A percentile compares a stretch with the other conserved stretches of the same genome.
Evolutionary conservation across 108 stramenopile genomes (phyloP).

Genomic region (Skeletonema grethae): DNA sequence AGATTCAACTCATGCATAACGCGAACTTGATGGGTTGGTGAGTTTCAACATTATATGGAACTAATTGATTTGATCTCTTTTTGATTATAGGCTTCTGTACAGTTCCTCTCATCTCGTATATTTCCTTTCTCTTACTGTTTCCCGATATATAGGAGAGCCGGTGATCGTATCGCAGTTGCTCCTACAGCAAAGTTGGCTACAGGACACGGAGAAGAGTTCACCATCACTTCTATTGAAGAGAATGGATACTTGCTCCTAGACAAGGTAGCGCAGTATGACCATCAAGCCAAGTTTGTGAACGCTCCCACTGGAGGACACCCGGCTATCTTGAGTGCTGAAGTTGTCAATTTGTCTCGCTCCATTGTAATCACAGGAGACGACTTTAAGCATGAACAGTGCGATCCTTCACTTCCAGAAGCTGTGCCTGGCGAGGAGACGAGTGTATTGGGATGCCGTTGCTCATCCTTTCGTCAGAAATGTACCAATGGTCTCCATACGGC

Average conservation of each 20-base stretch:
- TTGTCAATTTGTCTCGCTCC: conserved; percentile 58
- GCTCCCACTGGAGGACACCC: background rate
- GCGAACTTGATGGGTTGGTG: conserved; percentile 60
- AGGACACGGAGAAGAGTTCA: conserved; percentile 53
- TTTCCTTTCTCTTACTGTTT: background rate
- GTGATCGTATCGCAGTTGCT: conserved; percentile 63
- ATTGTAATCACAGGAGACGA: conserved; percentile 67
- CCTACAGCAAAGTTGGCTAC: conserved; percentile 42
- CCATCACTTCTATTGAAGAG: conserved; percentile 35
- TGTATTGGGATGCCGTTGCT: conserved; percentile 45
- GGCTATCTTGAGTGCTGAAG: conserved; percentile 56
- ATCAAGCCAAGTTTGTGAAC: conserved; percentile 40
- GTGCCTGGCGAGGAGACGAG: conserved; percentile 44
- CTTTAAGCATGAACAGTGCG: conserved; percentile 54
- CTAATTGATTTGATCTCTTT: no score
- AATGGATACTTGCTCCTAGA: conserved; percentile 48
- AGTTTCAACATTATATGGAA: background rate
- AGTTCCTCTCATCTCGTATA: background rate
- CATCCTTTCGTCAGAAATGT: conserved; percentile 48
- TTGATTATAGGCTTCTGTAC: no score
- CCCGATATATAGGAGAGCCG: conserved; percentile 18
- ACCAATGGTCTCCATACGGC: conserved; percentile 61
- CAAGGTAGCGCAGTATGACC: conserved; percentile 25
- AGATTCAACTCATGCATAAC: conserved; percentile 53
- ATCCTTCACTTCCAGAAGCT: conserved; percentile 44